Percentiles rank a stretch among this genome's conserved stretches.
phyloP scores from a whole-genome alignment of 1,284 basidiomycete species.

The Apiotrichum mycotoxinovorans region DNA sequence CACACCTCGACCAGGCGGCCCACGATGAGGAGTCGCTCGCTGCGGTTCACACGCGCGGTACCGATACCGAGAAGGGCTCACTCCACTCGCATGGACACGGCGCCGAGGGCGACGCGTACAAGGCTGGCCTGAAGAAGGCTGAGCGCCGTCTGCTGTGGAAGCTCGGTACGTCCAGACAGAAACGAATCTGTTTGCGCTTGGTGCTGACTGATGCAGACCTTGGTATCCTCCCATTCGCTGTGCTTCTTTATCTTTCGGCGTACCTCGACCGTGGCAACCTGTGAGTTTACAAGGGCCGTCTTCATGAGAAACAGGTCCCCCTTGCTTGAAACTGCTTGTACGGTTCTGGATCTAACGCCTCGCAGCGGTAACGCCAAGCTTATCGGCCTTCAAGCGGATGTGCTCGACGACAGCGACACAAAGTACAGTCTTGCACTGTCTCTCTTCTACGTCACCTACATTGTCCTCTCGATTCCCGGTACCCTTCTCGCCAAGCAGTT shows the following conservation, averaged over 20 bases:
- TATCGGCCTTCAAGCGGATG: slow-evolving; percentile 41
- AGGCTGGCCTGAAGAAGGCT: slow-evolving; percentile 25
- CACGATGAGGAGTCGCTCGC: neutral
- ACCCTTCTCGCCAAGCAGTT: slow-evolving; percentile 44
- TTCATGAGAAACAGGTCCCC: slow-evolving; percentile 1
- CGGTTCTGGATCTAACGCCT: too few species aligned
- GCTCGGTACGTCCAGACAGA: slow-evolving; percentile 30
- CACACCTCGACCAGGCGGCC: neutral
- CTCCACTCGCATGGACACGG: slow-evolving; percentile 27
- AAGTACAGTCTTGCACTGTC: slow-evolving; percentile 49
- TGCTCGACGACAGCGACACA: slow-evolving; percentile 40
- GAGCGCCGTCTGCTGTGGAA: slow-evolving; percentile 44
- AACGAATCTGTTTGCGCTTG: neutral
- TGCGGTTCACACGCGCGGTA: slow-evolving; percentile 6
- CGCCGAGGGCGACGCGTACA: slow-evolving; percentile 28
- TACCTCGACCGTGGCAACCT: slow-evolving; percentile 51
- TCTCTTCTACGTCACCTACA: slow-evolving; percentile 51
- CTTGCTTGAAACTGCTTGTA: too few species aligned
- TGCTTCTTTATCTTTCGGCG: slow-evolving; percentile 50
- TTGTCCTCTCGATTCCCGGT: slow-evolving; percentile 43
- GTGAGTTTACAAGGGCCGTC: too few species aligned
- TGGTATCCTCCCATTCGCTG: slow-evolving; percentile 50
- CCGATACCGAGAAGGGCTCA: slow-evolving; percentile 36
- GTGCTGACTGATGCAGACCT: slow-evolving; percentile 32
- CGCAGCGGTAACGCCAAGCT: slow-evolving; percentile 43